A percentile compares a stretch with the other conserved stretches of the same genome.
Conservation (phyloP, 2,329 filamentous ascomycete species). For the Phyllosticta citribraziliensis region DNA sequence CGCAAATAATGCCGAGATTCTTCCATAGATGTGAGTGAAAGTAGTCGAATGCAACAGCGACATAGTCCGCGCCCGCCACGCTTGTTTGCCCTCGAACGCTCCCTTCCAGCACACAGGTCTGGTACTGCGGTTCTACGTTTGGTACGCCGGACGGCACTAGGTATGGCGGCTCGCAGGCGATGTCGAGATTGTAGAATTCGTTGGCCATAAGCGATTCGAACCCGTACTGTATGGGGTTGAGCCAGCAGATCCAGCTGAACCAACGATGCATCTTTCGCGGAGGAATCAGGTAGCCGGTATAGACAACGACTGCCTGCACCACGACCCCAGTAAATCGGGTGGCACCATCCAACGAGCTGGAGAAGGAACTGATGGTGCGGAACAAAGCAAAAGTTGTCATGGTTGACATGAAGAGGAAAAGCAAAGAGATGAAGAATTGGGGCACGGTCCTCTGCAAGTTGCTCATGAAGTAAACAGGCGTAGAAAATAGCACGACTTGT, state of each 20-base stretch:
- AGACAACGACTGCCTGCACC: conserved; percentile 31
- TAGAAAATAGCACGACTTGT: conserved; percentile 48
- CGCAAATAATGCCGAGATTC: conserved; percentile 44
- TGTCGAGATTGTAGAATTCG: conserved; percentile 53
- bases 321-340: conserved; percentile 32
- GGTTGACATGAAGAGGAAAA: conserved; percentile 51
- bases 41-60: conserved; percentile 46
- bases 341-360: conserved; percentile 27
- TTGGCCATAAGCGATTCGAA: conserved; percentile 62
- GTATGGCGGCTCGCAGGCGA: conserved; percentile 46
- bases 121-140: conserved; percentile 38
- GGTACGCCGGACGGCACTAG: conserved; percentile 45
- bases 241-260: conserved; percentile 32
- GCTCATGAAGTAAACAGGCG: conserved; percentile 55
- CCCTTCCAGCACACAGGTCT: conserved; percentile 51
- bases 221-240: conserved; percentile 54
- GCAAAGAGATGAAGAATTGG: conserved; percentile 52
- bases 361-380: conserved; percentile 26
- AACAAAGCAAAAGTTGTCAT: conserved; percentile 37
- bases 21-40: conserved; percentile 51
- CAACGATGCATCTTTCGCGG: conserved; percentile 31
- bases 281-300: conserved; percentile 31
- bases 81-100: conserved; percentile 41
- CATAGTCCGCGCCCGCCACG: conserved; percentile 48
- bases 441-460: conserved; percentile 46